Conservation (phyloP, 164 flowering plant genomes). For the Protea cynaroides region DNA sequence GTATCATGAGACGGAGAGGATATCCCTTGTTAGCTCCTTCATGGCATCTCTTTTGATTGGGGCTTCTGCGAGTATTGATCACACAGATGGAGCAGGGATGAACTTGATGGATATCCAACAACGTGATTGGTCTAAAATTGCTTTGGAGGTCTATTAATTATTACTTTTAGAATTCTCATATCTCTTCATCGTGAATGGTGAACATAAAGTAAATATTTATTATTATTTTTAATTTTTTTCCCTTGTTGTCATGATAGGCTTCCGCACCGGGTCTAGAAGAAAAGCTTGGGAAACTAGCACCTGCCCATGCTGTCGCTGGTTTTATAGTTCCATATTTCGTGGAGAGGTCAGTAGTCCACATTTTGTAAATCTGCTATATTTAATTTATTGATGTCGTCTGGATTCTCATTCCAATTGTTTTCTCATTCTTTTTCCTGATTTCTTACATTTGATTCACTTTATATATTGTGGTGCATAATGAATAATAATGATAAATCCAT, state of each 20-base stretch:
- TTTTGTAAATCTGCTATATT: not conserved
- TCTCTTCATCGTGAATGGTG: not conserved
- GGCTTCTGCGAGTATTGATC: conserved; percentile 76
- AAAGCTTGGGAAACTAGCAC: conserved; percentile 90
- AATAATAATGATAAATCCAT: too few relatives aligned
- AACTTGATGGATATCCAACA: conserved; percentile 69
- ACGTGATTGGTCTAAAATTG: conserved; percentile 27
- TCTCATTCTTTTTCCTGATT: not conserved
- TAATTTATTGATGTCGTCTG: not conserved
- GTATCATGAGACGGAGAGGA: conserved; percentile 72
- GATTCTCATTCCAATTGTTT: not conserved
- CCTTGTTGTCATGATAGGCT: conserved; percentile 39
- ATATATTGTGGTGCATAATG: not conserved
- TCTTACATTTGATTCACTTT: not conserved
- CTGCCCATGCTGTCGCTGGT: conserved; percentile 89
- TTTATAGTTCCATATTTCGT: conserved; percentile 67
- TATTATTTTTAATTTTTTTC: not conserved
- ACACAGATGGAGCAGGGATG: conserved; percentile 97
- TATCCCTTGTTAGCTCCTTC: conserved; percentile 96
- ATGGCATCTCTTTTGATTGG: conserved; percentile 85
- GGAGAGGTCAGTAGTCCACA: conserved; percentile 50
- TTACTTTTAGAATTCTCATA: conserved; percentile 1
- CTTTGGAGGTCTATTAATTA: conserved; percentile 18
- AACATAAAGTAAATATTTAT: not conserved
- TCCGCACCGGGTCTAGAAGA: conserved; percentile 84